phyloP scores from a whole-genome alignment of 1,284 basidiomycete species.

The Phylloboletellus chloephorus region DNA sequence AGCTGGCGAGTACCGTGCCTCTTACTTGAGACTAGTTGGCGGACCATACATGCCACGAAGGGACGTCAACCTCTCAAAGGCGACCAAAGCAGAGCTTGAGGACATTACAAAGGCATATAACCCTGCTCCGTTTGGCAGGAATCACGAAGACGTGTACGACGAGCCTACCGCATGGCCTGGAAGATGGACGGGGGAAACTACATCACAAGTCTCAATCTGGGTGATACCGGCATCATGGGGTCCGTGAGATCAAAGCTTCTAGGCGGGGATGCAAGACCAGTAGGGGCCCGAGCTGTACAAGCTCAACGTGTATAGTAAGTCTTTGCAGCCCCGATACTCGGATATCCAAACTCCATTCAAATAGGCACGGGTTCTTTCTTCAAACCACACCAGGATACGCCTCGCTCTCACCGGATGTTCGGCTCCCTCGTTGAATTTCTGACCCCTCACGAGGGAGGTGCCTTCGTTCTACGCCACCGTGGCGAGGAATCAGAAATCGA shows the following conservation, averaged over 20 bases:
- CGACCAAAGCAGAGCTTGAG: constrained; percentile 3
- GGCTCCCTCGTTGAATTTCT: constrained; percentile 38
- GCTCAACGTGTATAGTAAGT: constrained; percentile 32
- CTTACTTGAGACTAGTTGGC: too few species aligned
- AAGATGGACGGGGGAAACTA: constrained; percentile 29
- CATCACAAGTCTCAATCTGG: constrained; percentile 23
- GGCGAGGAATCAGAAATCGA: constrained; percentile 27
- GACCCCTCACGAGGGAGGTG: constrained; percentile 34
- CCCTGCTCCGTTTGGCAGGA: constrained; percentile 30
- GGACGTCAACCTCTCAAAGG: constrained; percentile 1
- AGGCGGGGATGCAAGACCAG: constrained; percentile 12
- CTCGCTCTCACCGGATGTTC: constrained; percentile 32
- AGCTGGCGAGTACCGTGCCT: too few species aligned
- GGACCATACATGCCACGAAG: neutral
- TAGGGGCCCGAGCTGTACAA: constrained; percentile 30
- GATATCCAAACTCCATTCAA: neutral
- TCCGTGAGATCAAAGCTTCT: constrained; percentile 21
- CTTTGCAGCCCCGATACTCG: too few species aligned
- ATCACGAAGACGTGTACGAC: constrained; percentile 28
- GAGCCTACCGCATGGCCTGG: constrained; percentile 31
- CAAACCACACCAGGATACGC: constrained; percentile 27
- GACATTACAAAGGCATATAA: constrained; percentile 22
- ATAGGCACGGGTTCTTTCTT: constrained; percentile 15
- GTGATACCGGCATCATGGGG: constrained; percentile 22
- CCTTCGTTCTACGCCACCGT: constrained; percentile 29